A percentile compares a stretch with the other conserved stretches of the same genome.
These are phyloP conservation scores for Gleditsia sinensis DNA, from an alignment of 306 rosid genomes.

Conservation along the genomic window DNA sequence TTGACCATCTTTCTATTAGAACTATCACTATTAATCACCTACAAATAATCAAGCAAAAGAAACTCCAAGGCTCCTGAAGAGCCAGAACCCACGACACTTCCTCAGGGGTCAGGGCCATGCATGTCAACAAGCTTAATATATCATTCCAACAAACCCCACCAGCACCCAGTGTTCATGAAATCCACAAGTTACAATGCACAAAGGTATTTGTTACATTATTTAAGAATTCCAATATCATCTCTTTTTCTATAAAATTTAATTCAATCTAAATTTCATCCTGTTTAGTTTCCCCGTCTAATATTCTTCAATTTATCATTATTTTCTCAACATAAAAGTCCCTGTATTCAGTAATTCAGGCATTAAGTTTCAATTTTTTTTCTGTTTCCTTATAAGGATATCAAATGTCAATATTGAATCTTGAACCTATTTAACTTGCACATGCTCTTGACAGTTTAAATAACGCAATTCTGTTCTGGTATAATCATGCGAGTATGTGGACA, in stretches of 20 bases:
- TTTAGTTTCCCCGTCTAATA: slow-evolving; percentile 17
- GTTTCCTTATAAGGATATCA: neutral
- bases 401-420: slow-evolving; percentile 2
- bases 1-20: slow-evolving; percentile 37
- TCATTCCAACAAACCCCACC: slow-evolving; percentile 10
- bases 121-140: neutral
- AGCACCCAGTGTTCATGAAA: slow-evolving; percentile 1
- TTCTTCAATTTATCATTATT: slow-evolving; percentile 5
- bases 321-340: slow-evolving; percentile 14
- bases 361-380: slow-evolving; percentile 17
- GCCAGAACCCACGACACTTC: slow-evolving; percentile 8
- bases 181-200: slow-evolving; percentile 11
- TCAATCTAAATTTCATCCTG: neutral
- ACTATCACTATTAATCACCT: slow-evolving; percentile 19
- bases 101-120: neutral
- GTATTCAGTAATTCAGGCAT: slow-evolving; percentile 16
- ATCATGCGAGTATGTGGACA: slow-evolving; percentile 9
- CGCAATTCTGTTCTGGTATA: neutral
- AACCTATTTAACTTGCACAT: slow-evolving; percentile 4
- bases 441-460: slow-evolving; percentile 4
- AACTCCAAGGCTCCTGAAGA: neutral
- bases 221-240: neutral
- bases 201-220: slow-evolving; percentile 9
- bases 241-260: neutral
- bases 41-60: slow-evolving; percentile 6